Conservation (phyloP, 2,329 filamentous ascomycete species). For the Xylaria sp. region DNA sequence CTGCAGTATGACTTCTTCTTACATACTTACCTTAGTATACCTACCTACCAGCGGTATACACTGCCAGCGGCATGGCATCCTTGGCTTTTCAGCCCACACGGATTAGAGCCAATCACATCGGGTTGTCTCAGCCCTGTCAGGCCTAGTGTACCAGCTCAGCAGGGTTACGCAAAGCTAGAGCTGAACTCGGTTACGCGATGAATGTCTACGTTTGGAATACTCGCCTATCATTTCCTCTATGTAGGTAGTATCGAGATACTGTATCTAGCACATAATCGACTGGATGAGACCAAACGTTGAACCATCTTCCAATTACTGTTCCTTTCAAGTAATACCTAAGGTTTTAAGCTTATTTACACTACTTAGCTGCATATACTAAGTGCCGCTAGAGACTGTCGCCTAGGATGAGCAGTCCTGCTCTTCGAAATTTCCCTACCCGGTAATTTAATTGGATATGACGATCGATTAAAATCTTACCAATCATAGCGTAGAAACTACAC, state of each 20-base stretch:
- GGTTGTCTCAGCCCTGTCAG: conserved; percentile 1
- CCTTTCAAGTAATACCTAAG: neutral
- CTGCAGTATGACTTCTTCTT: no score
- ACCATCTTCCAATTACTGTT: neutral
- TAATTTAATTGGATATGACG: neutral
- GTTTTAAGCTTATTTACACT: neutral
- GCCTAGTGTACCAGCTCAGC: neutral
- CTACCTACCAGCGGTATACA: no score
- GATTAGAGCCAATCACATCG: conserved; percentile 11
- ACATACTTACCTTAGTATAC: no score
- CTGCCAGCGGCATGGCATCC: conserved; percentile 6
- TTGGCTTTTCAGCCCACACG: conserved; percentile 6
- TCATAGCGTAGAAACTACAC: neutral
- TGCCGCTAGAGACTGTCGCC: no score
- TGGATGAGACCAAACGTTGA: neutral
- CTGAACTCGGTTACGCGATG: neutral
- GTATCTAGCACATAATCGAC: neutral
- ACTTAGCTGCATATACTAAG: no score
- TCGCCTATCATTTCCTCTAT: neutral
- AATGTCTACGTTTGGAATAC: neutral
- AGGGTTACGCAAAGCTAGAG: neutral
- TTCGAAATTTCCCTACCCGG: neutral
- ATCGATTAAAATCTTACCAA: neutral
- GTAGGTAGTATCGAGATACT: neutral
- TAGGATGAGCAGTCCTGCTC: neutral